Evolutionary conservation across 768 basidiomycete species (phyloP).

Genomic region (Trametes gibbosa): DNA sequence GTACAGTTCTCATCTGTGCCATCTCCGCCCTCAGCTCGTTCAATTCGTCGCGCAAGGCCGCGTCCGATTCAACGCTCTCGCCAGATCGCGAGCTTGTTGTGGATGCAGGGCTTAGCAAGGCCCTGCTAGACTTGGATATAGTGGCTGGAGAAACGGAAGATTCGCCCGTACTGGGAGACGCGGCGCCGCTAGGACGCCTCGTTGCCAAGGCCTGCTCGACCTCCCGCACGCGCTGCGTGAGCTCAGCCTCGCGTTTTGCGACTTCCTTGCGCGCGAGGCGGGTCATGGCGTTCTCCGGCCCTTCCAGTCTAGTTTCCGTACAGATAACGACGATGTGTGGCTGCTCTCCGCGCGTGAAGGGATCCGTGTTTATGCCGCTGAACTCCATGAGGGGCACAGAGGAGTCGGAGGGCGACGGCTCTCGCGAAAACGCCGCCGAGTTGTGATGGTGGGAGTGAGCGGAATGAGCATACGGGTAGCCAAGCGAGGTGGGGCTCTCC

Average conservation of each 20-base stretch:
- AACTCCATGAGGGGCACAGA: constrained; percentile 6
- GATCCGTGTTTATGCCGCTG: neutral
- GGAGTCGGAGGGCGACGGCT: neutral
- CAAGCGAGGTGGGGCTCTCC: neutral
- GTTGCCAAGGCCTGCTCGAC: neutral
- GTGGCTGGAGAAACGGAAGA: neutral
- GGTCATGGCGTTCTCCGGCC: constrained; percentile 11
- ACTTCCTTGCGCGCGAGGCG: constrained; percentile 5
- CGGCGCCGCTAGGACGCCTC: neutral
- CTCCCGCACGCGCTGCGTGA: constrained; percentile 2
- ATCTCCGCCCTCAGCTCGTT: constrained; percentile 1
- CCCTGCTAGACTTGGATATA: neutral
- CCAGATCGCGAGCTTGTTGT: neutral
- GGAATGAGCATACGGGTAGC: neutral
- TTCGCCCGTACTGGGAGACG: neutral
- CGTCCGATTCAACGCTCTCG: neutral
- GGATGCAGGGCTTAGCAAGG: neutral
- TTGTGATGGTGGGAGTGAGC: neutral
- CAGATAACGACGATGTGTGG: constrained; percentile 2
- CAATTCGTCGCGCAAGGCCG: neutral
- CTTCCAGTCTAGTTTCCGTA: neutral
- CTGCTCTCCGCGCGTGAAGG: neutral
- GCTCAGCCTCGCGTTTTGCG: constrained; percentile 8
- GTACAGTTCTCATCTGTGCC: neutral
- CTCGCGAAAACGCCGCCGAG: neutral